These are phyloP conservation scores for Thelonectria olida DNA, from an alignment of 2,329 filamentous ascomycete species.

Conservation along the genomic window DNA sequence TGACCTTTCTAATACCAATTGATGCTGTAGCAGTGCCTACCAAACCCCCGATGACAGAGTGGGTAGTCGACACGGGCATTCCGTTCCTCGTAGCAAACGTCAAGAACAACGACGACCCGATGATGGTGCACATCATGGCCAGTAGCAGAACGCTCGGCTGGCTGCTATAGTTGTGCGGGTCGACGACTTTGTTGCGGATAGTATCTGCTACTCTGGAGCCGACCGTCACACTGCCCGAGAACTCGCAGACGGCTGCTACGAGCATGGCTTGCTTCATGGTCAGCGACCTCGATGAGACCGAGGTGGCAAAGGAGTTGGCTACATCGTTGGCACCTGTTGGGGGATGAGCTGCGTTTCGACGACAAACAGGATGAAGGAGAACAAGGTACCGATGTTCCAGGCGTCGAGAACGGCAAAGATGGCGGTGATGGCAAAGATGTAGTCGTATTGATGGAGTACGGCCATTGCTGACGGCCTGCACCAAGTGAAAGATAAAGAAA, in stretches of 20 bases:
- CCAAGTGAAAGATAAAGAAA: neutral
- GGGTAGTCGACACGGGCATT: conserved; percentile 64
- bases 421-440: conserved; percentile 64
- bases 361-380: neutral
- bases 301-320: conserved; percentile 58
- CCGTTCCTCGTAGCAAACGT: conserved; percentile 61
- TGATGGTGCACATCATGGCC: conserved; percentile 63
- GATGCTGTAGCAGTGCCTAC: conserved; percentile 49
- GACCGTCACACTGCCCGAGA: conserved; percentile 53
- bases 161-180: conserved; percentile 52
- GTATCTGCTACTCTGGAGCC: conserved; percentile 52
- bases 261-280: conserved; percentile 58
- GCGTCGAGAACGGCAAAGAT: conserved; percentile 67
- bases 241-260: conserved; percentile 54
- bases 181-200: conserved; percentile 57
- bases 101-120: conserved; percentile 61
- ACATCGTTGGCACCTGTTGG: conserved; percentile 59
- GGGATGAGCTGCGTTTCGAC: conserved; percentile 1
- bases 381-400: conserved; percentile 65
- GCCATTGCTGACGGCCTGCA: conserved; percentile 41
- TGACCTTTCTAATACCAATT: conserved; percentile 47
- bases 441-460: conserved; percentile 59
- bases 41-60: conserved; percentile 57
- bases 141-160: conserved; percentile 59
- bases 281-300: conserved; percentile 56